Conservation (phyloP, 2,329 filamentous ascomycete species). For the Tolypocladium guangdongense region DNA sequence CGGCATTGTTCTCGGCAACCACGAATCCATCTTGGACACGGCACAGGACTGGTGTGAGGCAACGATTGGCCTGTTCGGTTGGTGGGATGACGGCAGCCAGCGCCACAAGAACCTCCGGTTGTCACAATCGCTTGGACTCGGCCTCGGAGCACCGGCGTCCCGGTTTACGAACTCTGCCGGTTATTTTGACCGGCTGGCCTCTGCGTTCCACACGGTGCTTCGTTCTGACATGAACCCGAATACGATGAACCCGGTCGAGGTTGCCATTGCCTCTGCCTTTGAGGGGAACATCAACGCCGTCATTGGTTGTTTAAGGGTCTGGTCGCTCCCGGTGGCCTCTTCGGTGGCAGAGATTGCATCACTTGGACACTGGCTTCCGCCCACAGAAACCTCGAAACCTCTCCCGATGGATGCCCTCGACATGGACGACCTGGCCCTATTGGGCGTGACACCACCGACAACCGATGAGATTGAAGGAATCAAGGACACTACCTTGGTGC, state of each 20-base stretch:
- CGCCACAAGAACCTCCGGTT: slow-evolving; percentile 29
- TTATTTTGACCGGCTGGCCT: slow-evolving; percentile 63
- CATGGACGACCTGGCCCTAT: slow-evolving; percentile 72
- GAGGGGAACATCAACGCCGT: slow-evolving; percentile 73
- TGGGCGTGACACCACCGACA: slow-evolving; percentile 53
- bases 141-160: slow-evolving; percentile 19
- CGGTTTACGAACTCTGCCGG: slow-evolving; percentile 47
- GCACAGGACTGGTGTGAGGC: slow-evolving; percentile 91
- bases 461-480: slow-evolving; percentile 52
- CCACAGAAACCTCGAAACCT: slow-evolving; percentile 25
- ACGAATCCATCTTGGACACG: slow-evolving; percentile 62
- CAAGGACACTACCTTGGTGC: slow-evolving; percentile 68
- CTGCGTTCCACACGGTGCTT: slow-evolving; percentile 59
- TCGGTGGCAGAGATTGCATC: slow-evolving; percentile 75
- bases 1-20: slow-evolving; percentile 65
- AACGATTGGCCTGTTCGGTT: slow-evolving; percentile 68
- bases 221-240: slow-evolving; percentile 68
- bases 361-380: slow-evolving; percentile 71
- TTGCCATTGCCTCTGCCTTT: slow-evolving; percentile 71
- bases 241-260: slow-evolving; percentile 62
- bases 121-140: slow-evolving; percentile 27
- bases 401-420: slow-evolving; percentile 58
- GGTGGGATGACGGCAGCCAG: slow-evolving; percentile 77
- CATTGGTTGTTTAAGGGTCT: slow-evolving; percentile 61
- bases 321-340: slow-evolving; percentile 71